A percentile compares a stretch with the other conserved stretches of the same genome.
Conservation (phyloP, 2,329 filamentous ascomycete species). For the Tolypocladium nubicola region DNA sequence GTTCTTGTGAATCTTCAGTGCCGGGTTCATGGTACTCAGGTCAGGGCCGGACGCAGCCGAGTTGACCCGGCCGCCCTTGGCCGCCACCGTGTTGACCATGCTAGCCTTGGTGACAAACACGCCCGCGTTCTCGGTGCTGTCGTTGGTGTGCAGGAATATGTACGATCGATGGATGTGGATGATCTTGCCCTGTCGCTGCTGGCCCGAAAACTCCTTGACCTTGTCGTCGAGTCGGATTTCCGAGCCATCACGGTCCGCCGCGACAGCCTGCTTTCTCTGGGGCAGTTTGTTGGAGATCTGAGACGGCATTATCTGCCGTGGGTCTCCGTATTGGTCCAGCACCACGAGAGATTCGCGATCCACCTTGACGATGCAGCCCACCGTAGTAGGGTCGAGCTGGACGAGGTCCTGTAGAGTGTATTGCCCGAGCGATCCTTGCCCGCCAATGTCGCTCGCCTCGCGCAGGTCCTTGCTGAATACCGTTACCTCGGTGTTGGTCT, state of each 20-base stretch:
- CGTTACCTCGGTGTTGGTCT: constrained; percentile 85
- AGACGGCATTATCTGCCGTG: constrained; percentile 74
- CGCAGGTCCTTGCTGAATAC: constrained; percentile 96
- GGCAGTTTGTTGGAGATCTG: constrained; percentile 86
- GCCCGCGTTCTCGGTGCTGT: constrained; percentile 75
- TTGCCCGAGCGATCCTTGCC: constrained; percentile 73
- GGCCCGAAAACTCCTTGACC: constrained; percentile 80
- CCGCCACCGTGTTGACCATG: constrained; percentile 84
- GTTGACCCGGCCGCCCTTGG: constrained; percentile 76
- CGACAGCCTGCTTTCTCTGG: constrained; percentile 72
- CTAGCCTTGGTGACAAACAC: constrained; percentile 80
- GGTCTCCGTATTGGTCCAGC: constrained; percentile 80
- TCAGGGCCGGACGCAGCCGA: constrained; percentile 57
- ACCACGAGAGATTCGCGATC: constrained; percentile 87
- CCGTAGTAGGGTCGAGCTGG: constrained; percentile 84
- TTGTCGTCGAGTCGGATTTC: constrained; percentile 89
- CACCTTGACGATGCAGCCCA: constrained; percentile 88
- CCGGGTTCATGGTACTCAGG: constrained; percentile 85
- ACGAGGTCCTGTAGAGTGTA: constrained; percentile 90
- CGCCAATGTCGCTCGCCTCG: constrained; percentile 85
- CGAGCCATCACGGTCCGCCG: constrained; percentile 84
- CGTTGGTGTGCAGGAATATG: constrained; percentile 79
- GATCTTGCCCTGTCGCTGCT: constrained; percentile 78
- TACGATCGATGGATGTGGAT: constrained; percentile 91
- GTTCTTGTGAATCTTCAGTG: constrained; percentile 60